These are phyloP conservation scores for Clonostachys chloroleuca DNA, from an alignment of 2,329 filamentous ascomycete genomes.

Conservation along the genomic window DNA sequence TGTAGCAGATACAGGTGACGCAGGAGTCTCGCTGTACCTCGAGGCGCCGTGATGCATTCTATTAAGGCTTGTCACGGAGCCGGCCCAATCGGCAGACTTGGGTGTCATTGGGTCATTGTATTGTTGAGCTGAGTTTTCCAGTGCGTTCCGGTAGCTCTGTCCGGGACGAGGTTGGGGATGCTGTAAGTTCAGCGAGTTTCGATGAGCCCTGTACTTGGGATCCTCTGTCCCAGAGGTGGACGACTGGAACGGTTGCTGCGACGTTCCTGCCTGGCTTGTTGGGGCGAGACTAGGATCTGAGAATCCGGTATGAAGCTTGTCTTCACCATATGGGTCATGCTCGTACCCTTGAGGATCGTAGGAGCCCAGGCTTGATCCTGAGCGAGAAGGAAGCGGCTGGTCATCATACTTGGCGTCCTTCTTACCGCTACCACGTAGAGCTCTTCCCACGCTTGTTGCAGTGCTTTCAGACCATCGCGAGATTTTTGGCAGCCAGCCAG, in stretches of 20 bases:
- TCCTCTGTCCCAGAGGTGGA: conserved; percentile 40
- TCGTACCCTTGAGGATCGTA: conserved; percentile 57
- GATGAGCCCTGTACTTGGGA: conserved; percentile 77
- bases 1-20: conserved; percentile 10
- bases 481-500: conserved; percentile 80
- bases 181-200: conserved; percentile 74
- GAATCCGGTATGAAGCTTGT: conserved; percentile 55
- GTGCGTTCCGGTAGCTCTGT: conserved; percentile 68
- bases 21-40: conserved; percentile 41
- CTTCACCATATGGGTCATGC: conserved; percentile 52
- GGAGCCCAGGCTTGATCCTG: conserved; percentile 68
- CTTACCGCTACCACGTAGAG: conserved; percentile 63
- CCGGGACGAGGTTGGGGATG: conserved; percentile 75
- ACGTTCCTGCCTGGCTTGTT: conserved; percentile 13
- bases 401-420: conserved; percentile 58
- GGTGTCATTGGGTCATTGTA: conserved; percentile 60
- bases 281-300: conserved; percentile 43
- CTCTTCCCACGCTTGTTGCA: conserved; percentile 77
- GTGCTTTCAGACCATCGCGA: conserved; percentile 98
- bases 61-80: conserved; percentile 54
- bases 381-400: conserved; percentile 59
- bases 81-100: conserved; percentile 57
- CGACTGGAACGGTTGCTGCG: conserved; percentile 44
- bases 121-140: conserved; percentile 69
- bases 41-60: conserved; percentile 41